Base-by-base conservation (phyloP, 805 yeast genomes). In the Ogataea nonfermentans region DNA sequence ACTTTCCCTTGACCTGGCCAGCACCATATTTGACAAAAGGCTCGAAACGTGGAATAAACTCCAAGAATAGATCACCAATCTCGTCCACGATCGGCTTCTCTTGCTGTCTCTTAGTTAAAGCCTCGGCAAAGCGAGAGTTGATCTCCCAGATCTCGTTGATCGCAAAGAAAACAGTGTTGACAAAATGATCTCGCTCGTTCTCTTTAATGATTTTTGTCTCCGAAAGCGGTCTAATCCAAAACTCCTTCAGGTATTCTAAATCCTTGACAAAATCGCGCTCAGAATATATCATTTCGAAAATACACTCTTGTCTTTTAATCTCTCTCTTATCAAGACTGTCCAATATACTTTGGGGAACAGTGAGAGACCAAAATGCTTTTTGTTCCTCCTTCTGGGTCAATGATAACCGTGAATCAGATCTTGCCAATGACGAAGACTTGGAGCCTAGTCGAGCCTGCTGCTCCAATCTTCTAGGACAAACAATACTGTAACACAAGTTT, bases 201-300 rank as follows among this genome's bases (percentile, higher is more conserved):
- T 84, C 89, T 1, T 96, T 93, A 37, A 95, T 89, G 44, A 89
- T 84, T 53, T 83, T 85, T 0, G 93, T 82, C 49, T 85, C 88
- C 6, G 95, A 73, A 40, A 93, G 68, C 2, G 98, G 96, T 64
- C 87, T 78, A 61, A 93, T 90, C 79, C 96, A 93, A 50, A 84
- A 88, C 59, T 93, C 98, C 30, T 95, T 79, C 53, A 93, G 73
- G 49, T 90, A 86, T 62, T 93, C 99, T 55, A 93, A 70, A 55
- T 93, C 96, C 65, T 89, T 90, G 37, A 93, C 95, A 62, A 90
- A 93, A 50, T 93, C 95, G 43, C 97, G 77, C 66, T 93, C 98
- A 2, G 97, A 91, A 48, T 85, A 85, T 35, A 88, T 85, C 23
- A 90, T 83, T 65, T 93, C 99, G 66, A 88, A 91, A 32, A 93